Conservation (phyloP, 75 land plant genomes). For the Pseudotsuga menziesii region DNA sequence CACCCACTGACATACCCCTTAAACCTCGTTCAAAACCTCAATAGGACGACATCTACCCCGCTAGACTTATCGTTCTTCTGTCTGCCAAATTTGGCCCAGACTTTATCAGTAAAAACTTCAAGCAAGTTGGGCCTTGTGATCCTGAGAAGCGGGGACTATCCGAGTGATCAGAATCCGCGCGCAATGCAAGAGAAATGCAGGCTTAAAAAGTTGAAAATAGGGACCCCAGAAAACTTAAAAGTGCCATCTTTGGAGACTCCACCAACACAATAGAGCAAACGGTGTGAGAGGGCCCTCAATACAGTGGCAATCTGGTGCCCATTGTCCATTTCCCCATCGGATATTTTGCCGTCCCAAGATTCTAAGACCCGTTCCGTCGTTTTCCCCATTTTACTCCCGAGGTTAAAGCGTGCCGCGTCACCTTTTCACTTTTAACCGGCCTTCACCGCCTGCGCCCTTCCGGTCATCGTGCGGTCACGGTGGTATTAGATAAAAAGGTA, state of each 20-base stretch:
- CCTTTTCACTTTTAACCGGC: too few species aligned
- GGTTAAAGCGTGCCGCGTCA: neutral
- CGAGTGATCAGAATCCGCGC: neutral
- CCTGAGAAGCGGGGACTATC: neutral
- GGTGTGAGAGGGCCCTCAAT: neutral
- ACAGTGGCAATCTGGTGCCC: constrained; percentile 4
- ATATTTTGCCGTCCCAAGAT: constrained; percentile 14
- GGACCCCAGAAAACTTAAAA: neutral
- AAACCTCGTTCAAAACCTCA: neutral
- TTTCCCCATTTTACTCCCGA: neutral
- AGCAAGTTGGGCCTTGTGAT: neutral
- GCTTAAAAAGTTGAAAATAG: neutral
- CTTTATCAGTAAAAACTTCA: too few species aligned
- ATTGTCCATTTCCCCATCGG: neutral
- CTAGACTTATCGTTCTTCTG: too few species aligned
- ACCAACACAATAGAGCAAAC: constrained; percentile 8
- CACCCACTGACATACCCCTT: neutral
- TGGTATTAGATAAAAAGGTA: too few species aligned
- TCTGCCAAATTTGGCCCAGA: too few species aligned
- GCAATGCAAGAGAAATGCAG: constrained; percentile 6
- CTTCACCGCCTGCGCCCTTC: too few species aligned
- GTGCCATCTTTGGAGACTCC: constrained; percentile 9
- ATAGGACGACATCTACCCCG: neutral
- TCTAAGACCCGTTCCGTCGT: constrained; percentile 1
- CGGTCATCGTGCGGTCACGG: too few species aligned